These are phyloP conservation scores for Cornus florida DNA, from an alignment of 148 eudicot species.

Conservation along the genomic window DNA sequence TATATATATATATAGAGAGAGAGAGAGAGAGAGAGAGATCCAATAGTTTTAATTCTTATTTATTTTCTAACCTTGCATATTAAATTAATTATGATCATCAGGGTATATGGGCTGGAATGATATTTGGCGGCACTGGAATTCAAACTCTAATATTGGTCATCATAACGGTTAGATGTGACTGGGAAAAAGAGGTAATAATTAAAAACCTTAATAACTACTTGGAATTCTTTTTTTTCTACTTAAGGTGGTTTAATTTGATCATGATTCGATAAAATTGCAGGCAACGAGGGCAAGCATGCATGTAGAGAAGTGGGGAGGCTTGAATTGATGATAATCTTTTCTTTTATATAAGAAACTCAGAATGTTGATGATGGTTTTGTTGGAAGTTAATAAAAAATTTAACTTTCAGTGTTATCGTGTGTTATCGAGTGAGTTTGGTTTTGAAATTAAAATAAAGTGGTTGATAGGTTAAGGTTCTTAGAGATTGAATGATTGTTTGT, in stretches of 20 bases:
- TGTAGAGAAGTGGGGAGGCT: background rate
- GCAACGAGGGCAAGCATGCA: constrained; percentile 30
- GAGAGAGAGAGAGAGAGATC: too few relatives aligned
- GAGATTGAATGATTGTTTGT: too few relatives aligned
- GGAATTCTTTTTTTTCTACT: background rate
- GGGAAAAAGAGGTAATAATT: constrained; percentile 45
- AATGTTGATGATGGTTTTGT: too few relatives aligned
- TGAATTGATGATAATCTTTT: background rate
- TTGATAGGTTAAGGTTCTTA: too few relatives aligned
- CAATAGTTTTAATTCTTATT: too few relatives aligned
- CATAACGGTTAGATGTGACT: constrained; percentile 36
- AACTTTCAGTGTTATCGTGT: too few relatives aligned
- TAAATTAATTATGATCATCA: constrained; percentile 2
- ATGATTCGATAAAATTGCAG: constrained; percentile 15
- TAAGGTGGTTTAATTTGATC: background rate
- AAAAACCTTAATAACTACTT: background rate
- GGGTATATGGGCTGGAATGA: constrained; percentile 33
- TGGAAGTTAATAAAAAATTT: too few relatives aligned
- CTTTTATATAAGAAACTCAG: too few relatives aligned
- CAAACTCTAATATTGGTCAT: constrained; percentile 36
- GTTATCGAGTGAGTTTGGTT: too few relatives aligned
- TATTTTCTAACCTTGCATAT: background rate
- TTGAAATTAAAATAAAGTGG: too few relatives aligned
- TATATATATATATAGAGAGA: too few relatives aligned
- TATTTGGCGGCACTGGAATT: constrained; percentile 33